Evolutionary conservation across 2,329 filamentous ascomycete species (phyloP).

Genomic region (Hymenoscyphus infarciens): DNA sequence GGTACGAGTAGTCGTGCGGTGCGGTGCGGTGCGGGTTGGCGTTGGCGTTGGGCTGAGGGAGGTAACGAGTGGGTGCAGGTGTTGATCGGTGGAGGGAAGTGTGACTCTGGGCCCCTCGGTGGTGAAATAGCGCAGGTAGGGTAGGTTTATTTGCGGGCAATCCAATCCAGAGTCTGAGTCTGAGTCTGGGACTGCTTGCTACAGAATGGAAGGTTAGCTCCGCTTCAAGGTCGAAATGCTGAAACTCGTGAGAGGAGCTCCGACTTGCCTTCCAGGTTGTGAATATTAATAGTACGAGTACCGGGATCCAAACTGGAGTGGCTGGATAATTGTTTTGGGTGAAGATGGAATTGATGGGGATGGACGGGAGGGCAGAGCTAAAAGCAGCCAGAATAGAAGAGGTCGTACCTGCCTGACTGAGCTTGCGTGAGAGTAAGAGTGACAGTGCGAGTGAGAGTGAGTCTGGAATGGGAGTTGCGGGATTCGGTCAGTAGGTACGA

Average conservation of each 20-base stretch:
- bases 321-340: neutral
- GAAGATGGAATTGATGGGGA: neutral
- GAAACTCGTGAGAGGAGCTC: constrained; percentile 2
- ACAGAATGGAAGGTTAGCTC: neutral
- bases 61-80: neutral
- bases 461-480: too few relatives aligned
- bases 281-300: neutral
- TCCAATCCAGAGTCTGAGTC: neutral
- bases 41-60: constrained; percentile 3
- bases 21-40: too few relatives aligned
- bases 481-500: too few relatives aligned
- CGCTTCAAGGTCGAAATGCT: neutral
- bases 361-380: neutral
- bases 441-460: too few relatives aligned
- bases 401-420: neutral
- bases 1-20: neutral
- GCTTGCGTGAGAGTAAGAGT: neutral
- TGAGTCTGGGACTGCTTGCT: too few relatives aligned
- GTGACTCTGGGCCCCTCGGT: constrained; percentile 1
- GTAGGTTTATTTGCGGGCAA: constrained; percentile 2
- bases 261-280: constrained; percentile 3
- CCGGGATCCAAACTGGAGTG: neutral
- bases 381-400: neutral
- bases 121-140: neutral
- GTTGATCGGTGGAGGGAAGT: neutral